Evolutionary conservation across 208 protist species (phyloP).

Genomic region (Leishmania guyanensis): DNA sequence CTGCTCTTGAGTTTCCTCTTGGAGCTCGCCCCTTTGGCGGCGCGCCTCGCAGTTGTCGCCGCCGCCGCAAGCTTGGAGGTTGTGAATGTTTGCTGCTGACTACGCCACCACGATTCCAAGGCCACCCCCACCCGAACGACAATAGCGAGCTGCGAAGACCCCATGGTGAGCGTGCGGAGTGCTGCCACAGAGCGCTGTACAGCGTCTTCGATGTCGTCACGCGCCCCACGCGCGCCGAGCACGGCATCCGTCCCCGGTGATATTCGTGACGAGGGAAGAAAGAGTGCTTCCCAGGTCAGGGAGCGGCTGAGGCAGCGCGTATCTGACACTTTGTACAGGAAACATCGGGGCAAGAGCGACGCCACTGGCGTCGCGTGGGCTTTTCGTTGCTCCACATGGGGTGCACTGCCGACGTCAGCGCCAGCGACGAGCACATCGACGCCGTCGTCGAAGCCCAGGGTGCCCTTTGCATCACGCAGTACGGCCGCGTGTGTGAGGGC

Average conservation of each 20-base stretch:
- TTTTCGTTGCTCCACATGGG: not conserved
- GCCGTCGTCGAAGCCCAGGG: not conserved
- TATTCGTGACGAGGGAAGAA: not conserved
- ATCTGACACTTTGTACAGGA: conserved; percentile 30
- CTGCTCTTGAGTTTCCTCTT: conserved; percentile 1
- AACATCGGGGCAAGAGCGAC: not conserved
- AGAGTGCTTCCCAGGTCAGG: conserved; percentile 33
- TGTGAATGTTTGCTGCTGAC: conserved; percentile 8
- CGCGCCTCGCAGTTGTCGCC: not conserved
- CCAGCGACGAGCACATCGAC: conserved; percentile 6
- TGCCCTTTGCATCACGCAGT: conserved; percentile 3
- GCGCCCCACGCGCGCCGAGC: not conserved
- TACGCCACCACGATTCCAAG: conserved; percentile 28
- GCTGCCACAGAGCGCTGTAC: conserved; percentile 18
- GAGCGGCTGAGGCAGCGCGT: conserved; percentile 22
- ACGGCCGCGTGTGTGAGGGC: conserved; percentile 13
- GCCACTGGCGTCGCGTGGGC: not conserved
- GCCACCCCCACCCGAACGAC: conserved; percentile 24
- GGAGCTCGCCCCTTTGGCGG: not conserved
- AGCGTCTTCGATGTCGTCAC: conserved; percentile 1
- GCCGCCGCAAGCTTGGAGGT: not conserved
- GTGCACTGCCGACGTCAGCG: not conserved
- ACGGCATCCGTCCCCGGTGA: not conserved
- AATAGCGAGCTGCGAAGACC: conserved; percentile 13
- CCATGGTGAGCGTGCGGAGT: conserved; percentile 21